Percentiles rank a stretch among this genome's conserved stretches.
Evolutionary conservation across 345 rosid species (phyloP).

Genomic region (Leavenworthia alabamica): DNA sequence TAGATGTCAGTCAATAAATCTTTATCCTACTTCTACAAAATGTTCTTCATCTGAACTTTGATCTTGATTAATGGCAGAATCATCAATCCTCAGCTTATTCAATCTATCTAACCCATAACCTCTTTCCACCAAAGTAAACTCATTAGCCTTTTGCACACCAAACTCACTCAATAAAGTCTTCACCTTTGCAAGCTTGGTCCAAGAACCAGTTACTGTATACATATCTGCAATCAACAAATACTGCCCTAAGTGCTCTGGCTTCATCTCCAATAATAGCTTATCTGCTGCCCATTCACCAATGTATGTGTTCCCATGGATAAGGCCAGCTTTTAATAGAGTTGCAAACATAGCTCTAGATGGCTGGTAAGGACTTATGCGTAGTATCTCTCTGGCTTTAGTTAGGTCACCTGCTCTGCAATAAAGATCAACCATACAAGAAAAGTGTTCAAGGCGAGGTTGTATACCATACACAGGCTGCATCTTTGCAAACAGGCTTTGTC

Average conservation of each 20-base stretch:
- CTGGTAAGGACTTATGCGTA: slow-evolving; percentile 38
- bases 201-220: slow-evolving; percentile 52
- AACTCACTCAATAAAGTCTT: slow-evolving; percentile 49
- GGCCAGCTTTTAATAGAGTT: slow-evolving; percentile 62
- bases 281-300: no score
- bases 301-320: slow-evolving; percentile 44
- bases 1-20: not conserved
- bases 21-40: slow-evolving; percentile 32
- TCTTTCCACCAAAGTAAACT: slow-evolving; percentile 47
- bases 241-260: slow-evolving; percentile 52
- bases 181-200: slow-evolving; percentile 51
- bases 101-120: slow-evolving; percentile 41
- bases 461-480: slow-evolving; percentile 43
- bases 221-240: slow-evolving; percentile 53
- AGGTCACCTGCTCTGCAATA: slow-evolving; percentile 66
- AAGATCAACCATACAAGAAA: slow-evolving; percentile 68
- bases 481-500: slow-evolving; percentile 42
- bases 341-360: slow-evolving; percentile 72
- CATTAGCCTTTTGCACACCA: slow-evolving; percentile 50
- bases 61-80: slow-evolving; percentile 21
- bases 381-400: slow-evolving; percentile 43
- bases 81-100: slow-evolving; percentile 46
- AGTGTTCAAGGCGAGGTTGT: slow-evolving; percentile 56
- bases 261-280: no score
- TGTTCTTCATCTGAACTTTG: slow-evolving; percentile 35